Evolutionary conservation across 345 rosid genomes (phyloP).

Genomic region (Camelina neglecta): DNA sequence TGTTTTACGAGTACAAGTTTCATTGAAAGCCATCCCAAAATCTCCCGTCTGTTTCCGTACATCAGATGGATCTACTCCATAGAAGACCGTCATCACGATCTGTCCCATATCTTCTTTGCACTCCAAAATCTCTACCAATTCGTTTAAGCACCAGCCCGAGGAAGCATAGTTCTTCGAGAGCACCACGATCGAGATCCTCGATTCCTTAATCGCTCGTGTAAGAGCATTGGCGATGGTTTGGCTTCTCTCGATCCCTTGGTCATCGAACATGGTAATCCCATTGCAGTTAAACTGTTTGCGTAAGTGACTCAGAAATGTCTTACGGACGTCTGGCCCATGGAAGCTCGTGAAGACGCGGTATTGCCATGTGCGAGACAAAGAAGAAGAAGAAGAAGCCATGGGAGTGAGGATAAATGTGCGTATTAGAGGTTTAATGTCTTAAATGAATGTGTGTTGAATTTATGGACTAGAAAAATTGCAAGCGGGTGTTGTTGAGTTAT

Average conservation of each 20-base stretch:
- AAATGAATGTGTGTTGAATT: no score
- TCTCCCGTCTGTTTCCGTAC: not conserved
- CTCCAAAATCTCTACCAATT: slow-evolving; percentile 1
- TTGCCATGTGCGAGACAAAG: no score
- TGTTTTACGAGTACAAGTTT: not conserved
- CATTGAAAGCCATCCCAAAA: not conserved
- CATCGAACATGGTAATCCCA: slow-evolving; percentile 1
- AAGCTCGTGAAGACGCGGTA: not conserved
- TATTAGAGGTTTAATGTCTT: no score
- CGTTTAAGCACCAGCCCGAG: slow-evolving; percentile 27
- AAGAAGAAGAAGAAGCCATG: slow-evolving; percentile 17
- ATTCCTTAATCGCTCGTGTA: not conserved
- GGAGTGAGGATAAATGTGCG: no score
- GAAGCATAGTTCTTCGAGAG: slow-evolving; percentile 26
- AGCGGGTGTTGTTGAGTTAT: no score
- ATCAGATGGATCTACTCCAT: slow-evolving; percentile 8
- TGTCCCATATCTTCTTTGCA: not conserved
- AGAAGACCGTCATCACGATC: slow-evolving; percentile 15
- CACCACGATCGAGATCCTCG: slow-evolving; percentile 3
- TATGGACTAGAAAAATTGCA: no score
- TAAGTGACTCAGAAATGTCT: slow-evolving; percentile 11
- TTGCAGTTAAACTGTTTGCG: slow-evolving; percentile 1
- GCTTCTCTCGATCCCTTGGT: slow-evolving; percentile 24
- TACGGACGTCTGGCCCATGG: slow-evolving; percentile 21
- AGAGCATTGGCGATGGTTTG: no score